Evolutionary conservation across 768 basidiomycete genomes (phyloP).

Genomic region (Scleroderma citrinum): DNA sequence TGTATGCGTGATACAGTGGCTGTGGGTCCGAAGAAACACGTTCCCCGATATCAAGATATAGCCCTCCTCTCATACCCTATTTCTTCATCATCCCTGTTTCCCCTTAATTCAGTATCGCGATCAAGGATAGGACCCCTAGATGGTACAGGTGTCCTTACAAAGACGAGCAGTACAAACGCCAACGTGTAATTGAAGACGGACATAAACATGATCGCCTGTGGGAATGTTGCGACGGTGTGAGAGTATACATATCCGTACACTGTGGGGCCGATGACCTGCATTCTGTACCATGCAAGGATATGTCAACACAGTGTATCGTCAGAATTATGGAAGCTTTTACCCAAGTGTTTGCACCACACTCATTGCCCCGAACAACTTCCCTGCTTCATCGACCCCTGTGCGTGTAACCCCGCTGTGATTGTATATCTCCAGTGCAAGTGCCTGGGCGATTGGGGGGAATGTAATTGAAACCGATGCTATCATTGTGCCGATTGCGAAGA

Average conservation of each 20-base stretch:
- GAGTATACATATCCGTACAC: slow-evolving; percentile 68
- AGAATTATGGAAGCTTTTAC: no score
- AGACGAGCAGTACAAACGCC: slow-evolving; percentile 39
- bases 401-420: background rate
- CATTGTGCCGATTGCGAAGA: slow-evolving; percentile 48
- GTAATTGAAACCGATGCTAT: slow-evolving; percentile 57
- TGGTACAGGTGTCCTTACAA: slow-evolving; percentile 28
- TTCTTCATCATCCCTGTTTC: no score
- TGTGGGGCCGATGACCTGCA: slow-evolving; percentile 67
- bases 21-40: no score
- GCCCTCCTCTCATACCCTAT: no score
- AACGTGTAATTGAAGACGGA: slow-evolving; percentile 35
- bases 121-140: no score
- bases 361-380: slow-evolving; percentile 74
- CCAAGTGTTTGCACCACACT: slow-evolving; percentile 68
- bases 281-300: slow-evolving; percentile 30
- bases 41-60: no score
- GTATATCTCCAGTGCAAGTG: slow-evolving; percentile 67
- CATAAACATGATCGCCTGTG: slow-evolving; percentile 64
- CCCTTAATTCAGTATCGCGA: background rate
- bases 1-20: no score
- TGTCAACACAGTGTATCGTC: no score
- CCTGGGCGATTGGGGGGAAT: slow-evolving; percentile 61
- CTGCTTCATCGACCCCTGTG: slow-evolving; percentile 45
- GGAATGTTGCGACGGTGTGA: slow-evolving; percentile 63